These are phyloP conservation scores for Aureobasidium uvarum DNA, from an alignment of 2,329 filamentous ascomycete genomes.

Conservation along the genomic window DNA sequence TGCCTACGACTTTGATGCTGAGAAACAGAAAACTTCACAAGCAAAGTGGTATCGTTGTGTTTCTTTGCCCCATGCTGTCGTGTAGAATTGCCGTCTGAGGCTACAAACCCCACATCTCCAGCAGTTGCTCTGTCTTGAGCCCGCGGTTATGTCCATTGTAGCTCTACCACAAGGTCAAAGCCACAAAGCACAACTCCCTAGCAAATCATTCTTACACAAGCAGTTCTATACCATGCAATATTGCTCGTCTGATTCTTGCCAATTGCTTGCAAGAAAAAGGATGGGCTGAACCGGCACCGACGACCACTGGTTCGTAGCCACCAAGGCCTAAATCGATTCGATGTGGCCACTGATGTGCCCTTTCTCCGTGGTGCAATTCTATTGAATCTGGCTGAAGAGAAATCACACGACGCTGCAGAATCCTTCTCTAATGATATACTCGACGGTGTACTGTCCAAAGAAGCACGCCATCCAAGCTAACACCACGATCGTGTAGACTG, in stretches of 20 bases:
- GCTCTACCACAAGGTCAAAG: neutral
- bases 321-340: neutral
- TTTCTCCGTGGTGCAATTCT: neutral
- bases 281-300: neutral
- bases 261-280: neutral
- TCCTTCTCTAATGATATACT: neutral
- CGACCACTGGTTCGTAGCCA: neutral
- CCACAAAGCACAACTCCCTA: neutral
- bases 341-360: neutral
- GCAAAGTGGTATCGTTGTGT: neutral
- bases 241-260: neutral
- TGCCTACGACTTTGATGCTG: constrained; percentile 1
- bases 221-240: neutral
- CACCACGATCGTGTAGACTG: neutral
- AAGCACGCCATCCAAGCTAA: neutral
- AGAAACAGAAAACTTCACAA: no score
- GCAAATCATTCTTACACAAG: neutral
- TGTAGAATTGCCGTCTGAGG: neutral
- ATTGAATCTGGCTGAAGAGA: neutral
- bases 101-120: neutral
- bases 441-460: neutral
- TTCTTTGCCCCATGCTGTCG: neutral
- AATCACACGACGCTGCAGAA: neutral
- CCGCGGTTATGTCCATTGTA: neutral
- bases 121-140: neutral